These are phyloP conservation scores for Juglanconis sp. DNA, from an alignment of 2,329 filamentous ascomycete species.

Conservation along the genomic window DNA sequence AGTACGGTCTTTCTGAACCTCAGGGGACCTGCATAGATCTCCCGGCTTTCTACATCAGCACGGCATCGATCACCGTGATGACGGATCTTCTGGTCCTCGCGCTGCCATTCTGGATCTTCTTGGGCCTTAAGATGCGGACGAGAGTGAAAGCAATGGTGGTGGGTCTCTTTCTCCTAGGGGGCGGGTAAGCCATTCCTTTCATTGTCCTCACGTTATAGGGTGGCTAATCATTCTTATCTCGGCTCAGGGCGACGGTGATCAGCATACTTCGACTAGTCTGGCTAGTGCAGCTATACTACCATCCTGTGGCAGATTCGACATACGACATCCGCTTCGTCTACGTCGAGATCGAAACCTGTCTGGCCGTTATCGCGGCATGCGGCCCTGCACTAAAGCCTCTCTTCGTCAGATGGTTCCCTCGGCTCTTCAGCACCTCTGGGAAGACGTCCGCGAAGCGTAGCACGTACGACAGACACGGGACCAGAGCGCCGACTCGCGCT, in stretches of 20 bases:
- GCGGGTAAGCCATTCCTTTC: slow-evolving; percentile 22
- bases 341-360: slow-evolving; percentile 38
- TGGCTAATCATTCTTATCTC: slow-evolving; percentile 33
- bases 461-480: too few relatives aligned
- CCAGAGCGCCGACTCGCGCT: background rate
- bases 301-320: slow-evolving; percentile 21
- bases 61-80: slow-evolving; percentile 39
- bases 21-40: slow-evolving; percentile 26
- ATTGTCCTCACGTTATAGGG: slow-evolving; percentile 23
- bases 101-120: slow-evolving; percentile 36
- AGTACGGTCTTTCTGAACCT: slow-evolving; percentile 33
- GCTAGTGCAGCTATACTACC: slow-evolving; percentile 17
- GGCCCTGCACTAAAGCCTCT: slow-evolving; percentile 39
- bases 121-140: slow-evolving; percentile 27
- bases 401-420: slow-evolving; percentile 32
- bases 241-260: slow-evolving; percentile 18
- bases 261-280: slow-evolving; percentile 31
- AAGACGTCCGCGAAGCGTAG: background rate
- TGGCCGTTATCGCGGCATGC: slow-evolving; percentile 40
- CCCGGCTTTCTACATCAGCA: slow-evolving; percentile 28
- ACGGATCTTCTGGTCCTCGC: slow-evolving; percentile 41
- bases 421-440: slow-evolving; percentile 4
- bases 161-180: slow-evolving; percentile 31
- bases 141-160: slow-evolving; percentile 29
- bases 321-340: slow-evolving; percentile 34